These are phyloP conservation scores for Silene latifolia DNA, from an alignment of 148 eudicot genomes.

Conservation along the genomic window DNA sequence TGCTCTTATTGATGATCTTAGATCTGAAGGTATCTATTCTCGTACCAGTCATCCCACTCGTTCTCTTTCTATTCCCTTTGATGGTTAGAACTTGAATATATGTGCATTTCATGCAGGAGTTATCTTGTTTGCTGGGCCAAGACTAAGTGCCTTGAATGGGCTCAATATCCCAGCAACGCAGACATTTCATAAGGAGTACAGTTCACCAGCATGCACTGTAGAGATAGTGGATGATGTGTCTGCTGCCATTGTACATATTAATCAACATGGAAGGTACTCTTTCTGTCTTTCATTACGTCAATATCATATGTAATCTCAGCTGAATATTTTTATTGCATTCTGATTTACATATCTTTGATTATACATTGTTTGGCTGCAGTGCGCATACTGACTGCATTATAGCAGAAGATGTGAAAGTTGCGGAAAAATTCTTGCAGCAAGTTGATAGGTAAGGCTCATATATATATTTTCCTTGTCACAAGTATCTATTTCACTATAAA, in stretches of 20 bases:
- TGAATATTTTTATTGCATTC: neutral
- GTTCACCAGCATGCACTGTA: slow-evolving; percentile 80
- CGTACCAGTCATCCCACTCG: neutral
- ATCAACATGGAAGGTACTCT: slow-evolving; percentile 84
- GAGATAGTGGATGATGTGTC: slow-evolving; percentile 88
- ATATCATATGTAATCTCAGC: neutral
- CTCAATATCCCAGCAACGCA: slow-evolving; percentile 57
- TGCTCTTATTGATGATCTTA: slow-evolving; percentile 61
- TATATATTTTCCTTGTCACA: neutral
- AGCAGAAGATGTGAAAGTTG: slow-evolving; percentile 67
- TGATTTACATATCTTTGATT: neutral
- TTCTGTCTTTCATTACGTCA: neutral
- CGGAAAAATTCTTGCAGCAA: slow-evolving; percentile 65
- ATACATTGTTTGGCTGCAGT: slow-evolving; percentile 43
- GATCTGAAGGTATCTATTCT: slow-evolving; percentile 61
- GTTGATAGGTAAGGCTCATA: slow-evolving; percentile 71
- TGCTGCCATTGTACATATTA: slow-evolving; percentile 87
- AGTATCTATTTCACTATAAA: neutral
- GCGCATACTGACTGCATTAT: slow-evolving; percentile 87
- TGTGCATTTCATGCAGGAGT: slow-evolving; percentile 51
- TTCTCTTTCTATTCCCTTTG: neutral
- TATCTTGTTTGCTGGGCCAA: slow-evolving; percentile 70
- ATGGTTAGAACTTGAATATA: slow-evolving; percentile 8
- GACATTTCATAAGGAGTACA: slow-evolving; percentile 83
- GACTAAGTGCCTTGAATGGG: slow-evolving; percentile 46